These are phyloP conservation scores for Wickerhamomyces sydowiorum DNA, from an alignment of 805 yeast genomes.

Conservation along the genomic window DNA sequence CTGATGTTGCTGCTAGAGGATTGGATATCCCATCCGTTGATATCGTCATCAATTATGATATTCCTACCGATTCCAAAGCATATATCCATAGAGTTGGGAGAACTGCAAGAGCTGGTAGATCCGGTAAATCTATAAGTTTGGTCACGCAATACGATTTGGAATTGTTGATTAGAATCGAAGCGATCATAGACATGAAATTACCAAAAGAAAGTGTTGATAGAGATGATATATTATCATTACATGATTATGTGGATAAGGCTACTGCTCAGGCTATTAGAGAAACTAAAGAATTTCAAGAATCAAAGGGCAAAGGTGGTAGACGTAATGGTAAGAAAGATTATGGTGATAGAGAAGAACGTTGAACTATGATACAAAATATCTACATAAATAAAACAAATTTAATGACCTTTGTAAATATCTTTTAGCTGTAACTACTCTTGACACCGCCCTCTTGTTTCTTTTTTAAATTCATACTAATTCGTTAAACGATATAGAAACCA, in stretches of 20 bases:
- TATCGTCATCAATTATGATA: slow-evolving; percentile 70
- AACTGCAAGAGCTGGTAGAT: slow-evolving; percentile 90
- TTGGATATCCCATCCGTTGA: slow-evolving; percentile 80
- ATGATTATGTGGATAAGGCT: slow-evolving; percentile 87
- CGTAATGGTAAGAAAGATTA: slow-evolving; percentile 4
- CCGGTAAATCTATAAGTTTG: slow-evolving; percentile 80
- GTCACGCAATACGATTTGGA: slow-evolving; percentile 95
- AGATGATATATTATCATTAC: slow-evolving; percentile 69
- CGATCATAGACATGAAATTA: slow-evolving; percentile 74
- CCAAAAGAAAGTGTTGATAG: slow-evolving; percentile 79
- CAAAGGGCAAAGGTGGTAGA: slow-evolving; percentile 5
- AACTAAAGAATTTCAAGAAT: slow-evolving; percentile 25
- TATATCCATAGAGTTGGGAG: slow-evolving; percentile 89
- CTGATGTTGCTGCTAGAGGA: slow-evolving; percentile 89
- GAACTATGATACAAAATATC: no score
- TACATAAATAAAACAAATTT: no score
- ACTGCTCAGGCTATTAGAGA: slow-evolving; percentile 75
- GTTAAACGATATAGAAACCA: slow-evolving; percentile 22
- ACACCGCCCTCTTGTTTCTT: slow-evolving; percentile 21
- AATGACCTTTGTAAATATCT: slow-evolving; percentile 18
- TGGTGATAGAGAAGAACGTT: slow-evolving; percentile 6
- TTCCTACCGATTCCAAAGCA: slow-evolving; percentile 81
- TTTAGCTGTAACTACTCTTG: no score
- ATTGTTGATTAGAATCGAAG: slow-evolving; percentile 81
- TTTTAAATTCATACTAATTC: slow-evolving; percentile 14